These are phyloP conservation scores for Yarrowia yakushimensis DNA, from an alignment of 805 yeast species.

Conservation along the genomic window DNA sequence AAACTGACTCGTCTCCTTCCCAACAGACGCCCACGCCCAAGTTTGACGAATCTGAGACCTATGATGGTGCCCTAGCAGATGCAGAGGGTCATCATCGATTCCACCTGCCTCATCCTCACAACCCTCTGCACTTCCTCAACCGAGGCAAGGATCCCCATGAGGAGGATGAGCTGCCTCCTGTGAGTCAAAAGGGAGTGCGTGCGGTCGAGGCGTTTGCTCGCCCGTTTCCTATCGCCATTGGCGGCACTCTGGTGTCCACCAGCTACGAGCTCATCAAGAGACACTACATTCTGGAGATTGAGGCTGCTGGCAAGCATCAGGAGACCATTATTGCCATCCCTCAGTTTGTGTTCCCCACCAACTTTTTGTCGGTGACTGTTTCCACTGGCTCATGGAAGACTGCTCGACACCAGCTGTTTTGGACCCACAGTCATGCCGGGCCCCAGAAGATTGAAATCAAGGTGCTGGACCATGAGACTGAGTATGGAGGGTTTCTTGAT, in stretches of 20 bases:
- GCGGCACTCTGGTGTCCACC: constrained; percentile 54
- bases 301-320: constrained; percentile 22
- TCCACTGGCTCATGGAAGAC: constrained; percentile 13
- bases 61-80: neutral
- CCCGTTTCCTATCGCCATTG: constrained; percentile 65
- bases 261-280: constrained; percentile 55
- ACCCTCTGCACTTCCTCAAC: constrained; percentile 3
- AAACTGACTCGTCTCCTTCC: neutral
- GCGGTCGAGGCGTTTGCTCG: constrained; percentile 59
- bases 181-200: constrained; percentile 8
- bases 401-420: neutral
- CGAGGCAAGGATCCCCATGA: constrained; percentile 1
- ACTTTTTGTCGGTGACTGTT: neutral
- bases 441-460: constrained; percentile 22
- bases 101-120: constrained; percentile 1
- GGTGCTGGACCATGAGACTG: neutral
- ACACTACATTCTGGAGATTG: constrained; percentile 49
- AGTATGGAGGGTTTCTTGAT: constrained; percentile 18
- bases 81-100: neutral
- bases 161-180: constrained; percentile 1
- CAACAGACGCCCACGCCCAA: neutral
- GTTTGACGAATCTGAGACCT: neutral
- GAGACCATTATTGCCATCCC: constrained; percentile 10
- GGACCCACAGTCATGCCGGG: constrained; percentile 24
- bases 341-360: constrained; percentile 3